Base-by-base conservation (phyloP, 106 monocot species). In the Acorus calamus region DNA sequence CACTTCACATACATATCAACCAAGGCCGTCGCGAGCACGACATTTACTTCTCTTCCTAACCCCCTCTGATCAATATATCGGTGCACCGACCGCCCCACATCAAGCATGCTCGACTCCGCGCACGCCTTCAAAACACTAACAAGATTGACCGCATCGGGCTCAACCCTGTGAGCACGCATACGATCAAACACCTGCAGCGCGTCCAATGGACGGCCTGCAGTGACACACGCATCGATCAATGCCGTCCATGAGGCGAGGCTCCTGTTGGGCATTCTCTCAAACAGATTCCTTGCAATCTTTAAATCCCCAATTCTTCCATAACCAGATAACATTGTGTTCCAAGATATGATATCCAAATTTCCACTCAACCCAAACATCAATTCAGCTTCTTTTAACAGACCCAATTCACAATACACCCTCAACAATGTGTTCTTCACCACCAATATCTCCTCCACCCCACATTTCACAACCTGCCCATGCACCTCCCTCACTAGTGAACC, bases 241-340 rank as follows among this genome's bases (percentile, higher is more conserved):
- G 85, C 83, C 12, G 83, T 86, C 93, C 93, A 93, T 6, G 85
- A 93, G 41, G n/a, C n/a, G n/a, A 88, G 57, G 61, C 69, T 83
- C 59, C 78, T 72, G 0, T 70, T 11, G 0, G 88, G 82, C 79
- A 86, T 89, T 64, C 55, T 56, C 3, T 71, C 82, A 9, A 93
- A 89, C 69, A 83, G 4, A 4, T 59, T 53, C 14, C 73, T 47
- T 0, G 92, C 84, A 3, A 41, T 51, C 6, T 12, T 46, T 12
- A 85, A 4, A 11, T 82, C 71, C 8, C 84, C 82, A 50, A 3
- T 68, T 63, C 69, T 75, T 47, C 71, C 82, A 57, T 71, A 88
- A 0, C 62, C 83, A 2, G 78, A 78, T 3, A 88, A 59, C 76
- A 84, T 55, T 7, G 73, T 74, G 14, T 84, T 84, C 80, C 77